These are phyloP conservation scores for Aureobasidium sp. DNA, from an alignment of 2,329 filamentous ascomycete species.

Conservation along the genomic window DNA sequence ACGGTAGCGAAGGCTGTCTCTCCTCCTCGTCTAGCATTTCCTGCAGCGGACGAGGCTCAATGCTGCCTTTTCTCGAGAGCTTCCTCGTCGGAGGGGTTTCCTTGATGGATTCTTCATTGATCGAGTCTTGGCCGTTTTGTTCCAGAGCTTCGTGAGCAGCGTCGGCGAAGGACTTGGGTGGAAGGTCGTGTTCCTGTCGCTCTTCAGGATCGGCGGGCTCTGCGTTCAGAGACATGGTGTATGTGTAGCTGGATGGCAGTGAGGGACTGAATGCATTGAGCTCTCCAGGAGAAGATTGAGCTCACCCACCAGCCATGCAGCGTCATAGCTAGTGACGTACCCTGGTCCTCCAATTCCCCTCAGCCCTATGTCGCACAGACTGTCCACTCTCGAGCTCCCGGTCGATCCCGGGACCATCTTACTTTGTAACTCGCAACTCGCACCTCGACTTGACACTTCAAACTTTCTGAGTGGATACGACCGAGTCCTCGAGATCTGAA, in stretches of 20 bases:
- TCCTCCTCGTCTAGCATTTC: slow-evolving; percentile 28
- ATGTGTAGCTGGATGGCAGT: neutral
- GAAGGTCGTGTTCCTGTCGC: slow-evolving; percentile 30
- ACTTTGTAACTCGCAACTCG: too few species aligned
- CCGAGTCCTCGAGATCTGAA: too few species aligned
- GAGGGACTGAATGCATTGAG: neutral
- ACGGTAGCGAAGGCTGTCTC: slow-evolving; percentile 17
- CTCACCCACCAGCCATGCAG: neutral
- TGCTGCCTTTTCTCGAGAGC: slow-evolving; percentile 19
- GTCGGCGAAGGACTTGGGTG: slow-evolving; percentile 37
- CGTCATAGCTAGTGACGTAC: slow-evolving; percentile 6
- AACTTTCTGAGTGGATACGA: too few species aligned
- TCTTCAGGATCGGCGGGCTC: slow-evolving; percentile 34
- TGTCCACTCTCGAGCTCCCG: neutral
- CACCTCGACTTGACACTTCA: too few species aligned
- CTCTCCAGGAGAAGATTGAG: neutral
- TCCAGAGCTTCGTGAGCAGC: slow-evolving; percentile 27
- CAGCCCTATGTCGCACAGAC: neutral
- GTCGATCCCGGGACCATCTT: neutral
- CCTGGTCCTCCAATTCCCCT: neutral
- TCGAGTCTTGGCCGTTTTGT: slow-evolving; percentile 14
- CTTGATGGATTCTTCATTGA: slow-evolving; percentile 26
- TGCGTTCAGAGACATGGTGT: slow-evolving; percentile 7
- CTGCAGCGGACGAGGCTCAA: slow-evolving; percentile 24
- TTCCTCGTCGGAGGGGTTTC: slow-evolving; percentile 24